Evolutionary conservation across 176 grass and related monocot genomes (phyloP), one percentile per base, ranked within the genome.

Genomic region (Aegilops umbellulata): DNA sequence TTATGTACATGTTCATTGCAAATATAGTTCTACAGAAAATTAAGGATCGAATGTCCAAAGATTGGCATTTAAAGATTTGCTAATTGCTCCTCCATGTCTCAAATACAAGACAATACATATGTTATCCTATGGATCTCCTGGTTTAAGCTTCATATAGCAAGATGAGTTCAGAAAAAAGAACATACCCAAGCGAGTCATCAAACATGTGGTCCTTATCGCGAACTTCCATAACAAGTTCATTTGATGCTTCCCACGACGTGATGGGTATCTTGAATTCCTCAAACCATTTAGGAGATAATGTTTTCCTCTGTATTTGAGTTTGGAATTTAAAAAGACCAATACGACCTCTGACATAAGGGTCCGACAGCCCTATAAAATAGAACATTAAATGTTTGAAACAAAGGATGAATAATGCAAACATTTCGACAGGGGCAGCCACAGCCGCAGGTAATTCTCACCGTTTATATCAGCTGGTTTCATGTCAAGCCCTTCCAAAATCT

Each of bases 251-350:
- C 97, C 97, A 96, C 6, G 92, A 96, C 47, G 79, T 94, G 79
- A 99, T 94, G 29, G 97, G 97, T 63, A 99, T 90, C 85, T 88
- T 96, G 80, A 99, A 96, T 87, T 99, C 97, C 69, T 99, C 97
- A 84, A 87, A 86, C 97, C 97, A 99, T 76, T 90, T 99, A 13
- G 94, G 97, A 34, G 67, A 79, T 65, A 99, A 78, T 57, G 94
- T 99, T 86, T 94, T 99, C 72, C 22, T 92, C 72, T 99, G 92
- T 81, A 94, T 86, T 32, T 96, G 88, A 60, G 97, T 94, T 87
- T 88, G 94, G 66, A 99, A 96, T 96, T 82, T 90, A 87, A 49
- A 99, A 85, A 76, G 63, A 80, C 97, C 94, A 58, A 99, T 60
- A 22, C 69, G 76, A 30, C 94, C 94, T 91, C 92, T 99, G 69